Base-by-base conservation (phyloP, 2,329 filamentous ascomycete genomes). In the Hymenoscyphus infarciens region DNA sequence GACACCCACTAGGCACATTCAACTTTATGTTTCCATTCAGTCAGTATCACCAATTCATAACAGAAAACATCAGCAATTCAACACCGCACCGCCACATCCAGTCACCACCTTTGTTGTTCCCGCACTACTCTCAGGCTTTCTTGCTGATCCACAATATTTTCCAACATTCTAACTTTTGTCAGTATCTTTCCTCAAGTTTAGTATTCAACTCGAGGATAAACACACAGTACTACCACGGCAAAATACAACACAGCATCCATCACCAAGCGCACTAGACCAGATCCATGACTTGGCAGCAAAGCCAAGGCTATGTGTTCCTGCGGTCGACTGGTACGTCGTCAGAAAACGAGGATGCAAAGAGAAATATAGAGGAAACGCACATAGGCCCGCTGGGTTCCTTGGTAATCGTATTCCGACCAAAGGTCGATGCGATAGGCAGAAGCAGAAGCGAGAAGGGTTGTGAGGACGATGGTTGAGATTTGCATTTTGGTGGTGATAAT, bases 191-290 rank as follows among this genome's bases (percentile, higher is more conserved):
- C 33, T 13, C 8, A 35, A 35, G 33, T 13, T 35, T 35, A 13
- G 29, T 31, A 31, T 31, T 35, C 10, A 11, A 35, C 5, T 54
- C 27, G 11, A 54, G 11, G 27, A 6, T 35, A 35, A 3, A 29
- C 29, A 5, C 38, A 56, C 54, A 5, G 29, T 33, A n/a, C 54
- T 56, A 16, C 27, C 54, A 16, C 54, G 22, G 15, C 54, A 56
- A 56, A 56, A 56, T 5, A 56, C 54, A n/a, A 56, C 54, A 35
- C 54, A 56, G 29, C 54, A 56, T 5, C 29, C 54, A 56, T 56
- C 54, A 33, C 54, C 54, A n/a, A 25, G n/a, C 11, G 54, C 5
- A 19, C 54, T 56, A 16, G 10, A 16, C 54, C 54, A 56, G 13
- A 56, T 56, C 54, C 54, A 56, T 13, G 54, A 56, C 10, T 29